A percentile compares a stretch with the other conserved stretches of the same genome.
Conservation (phyloP, 2,329 filamentous ascomycete genomes). For the Aspergillus pseudonomiae region DNA sequence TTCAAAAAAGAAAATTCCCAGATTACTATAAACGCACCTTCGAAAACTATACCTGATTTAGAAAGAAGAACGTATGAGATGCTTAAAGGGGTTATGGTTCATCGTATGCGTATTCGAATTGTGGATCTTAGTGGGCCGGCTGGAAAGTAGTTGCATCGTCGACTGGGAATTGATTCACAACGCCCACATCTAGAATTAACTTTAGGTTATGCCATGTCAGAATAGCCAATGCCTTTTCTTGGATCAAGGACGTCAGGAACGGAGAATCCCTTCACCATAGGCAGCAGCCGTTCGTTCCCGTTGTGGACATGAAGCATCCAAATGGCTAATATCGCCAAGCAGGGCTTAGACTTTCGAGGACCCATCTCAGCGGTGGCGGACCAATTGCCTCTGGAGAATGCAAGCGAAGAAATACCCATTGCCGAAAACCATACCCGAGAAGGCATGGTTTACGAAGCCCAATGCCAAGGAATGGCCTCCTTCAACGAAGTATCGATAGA, state of each 20-base stretch:
- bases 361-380: background rate
- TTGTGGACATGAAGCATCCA: background rate
- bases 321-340: background rate
- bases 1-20: background rate
- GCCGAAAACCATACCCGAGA: constrained; percentile 2
- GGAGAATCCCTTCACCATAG: background rate
- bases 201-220: background rate
- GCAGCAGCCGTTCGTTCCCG: background rate
- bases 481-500: background rate
- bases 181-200: background rate
- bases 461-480: background rate
- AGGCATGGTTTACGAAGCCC: constrained; percentile 1
- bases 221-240: background rate
- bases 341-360: background rate
- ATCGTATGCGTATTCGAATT: background rate
- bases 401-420: background rate
- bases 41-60: constrained; percentile 9
- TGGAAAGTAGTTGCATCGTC: background rate
- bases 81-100: background rate
- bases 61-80: background rate
- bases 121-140: background rate
- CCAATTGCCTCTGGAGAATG: background rate
- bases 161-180: background rate
- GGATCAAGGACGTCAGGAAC: background rate
- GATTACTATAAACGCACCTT: background rate